phyloP scores from a whole-genome alignment of 2,329 filamentous ascomycete species.

The Pestalotiopsis sp. region DNA sequence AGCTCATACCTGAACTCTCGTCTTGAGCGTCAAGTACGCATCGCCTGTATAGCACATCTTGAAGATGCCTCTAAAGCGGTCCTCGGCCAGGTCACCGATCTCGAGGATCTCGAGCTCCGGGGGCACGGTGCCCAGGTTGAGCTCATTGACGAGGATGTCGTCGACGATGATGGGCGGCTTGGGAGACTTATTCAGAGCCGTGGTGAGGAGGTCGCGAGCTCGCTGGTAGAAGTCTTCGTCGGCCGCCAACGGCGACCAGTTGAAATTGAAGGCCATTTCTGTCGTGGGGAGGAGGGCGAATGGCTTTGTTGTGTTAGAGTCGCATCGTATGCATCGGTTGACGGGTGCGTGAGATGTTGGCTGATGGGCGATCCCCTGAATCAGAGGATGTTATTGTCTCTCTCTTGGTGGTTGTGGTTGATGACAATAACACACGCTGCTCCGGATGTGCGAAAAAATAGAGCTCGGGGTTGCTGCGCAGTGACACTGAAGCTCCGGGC shows the following conservation, averaged over 20 bases:
- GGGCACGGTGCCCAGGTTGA: constrained; percentile 93
- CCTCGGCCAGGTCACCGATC: constrained; percentile 95
- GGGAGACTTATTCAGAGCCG: constrained; percentile 94
- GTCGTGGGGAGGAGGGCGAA: constrained; percentile 23
- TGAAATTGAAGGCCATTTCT: constrained; percentile 99
- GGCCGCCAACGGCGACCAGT: constrained; percentile 98
- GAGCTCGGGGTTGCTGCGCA: neutral
- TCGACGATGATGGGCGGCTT: constrained; percentile 99
- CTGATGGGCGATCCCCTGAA: constrained; percentile 1
- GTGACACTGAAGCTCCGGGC: neutral
- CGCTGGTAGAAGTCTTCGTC: constrained; percentile 89
- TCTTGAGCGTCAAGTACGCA: constrained; percentile 92
- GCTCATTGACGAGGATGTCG: constrained; percentile 96
- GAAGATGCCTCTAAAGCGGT: constrained; percentile 96
- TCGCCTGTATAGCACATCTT: constrained; percentile 99
- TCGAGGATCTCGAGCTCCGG: constrained; percentile 96
- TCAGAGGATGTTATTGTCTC: neutral
- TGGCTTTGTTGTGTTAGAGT: constrained; percentile 39
- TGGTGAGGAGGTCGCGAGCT: constrained; percentile 91
- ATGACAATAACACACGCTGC: neutral
- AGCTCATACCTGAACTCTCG: constrained; percentile 80
- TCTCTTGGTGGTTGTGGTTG: neutral
- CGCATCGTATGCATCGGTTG: constrained; percentile 22
- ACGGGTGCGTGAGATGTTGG: neutral
- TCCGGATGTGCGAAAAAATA: neutral